Conservation (phyloP, 345 rosid species). For the Euphorbia tirucalli region DNA sequence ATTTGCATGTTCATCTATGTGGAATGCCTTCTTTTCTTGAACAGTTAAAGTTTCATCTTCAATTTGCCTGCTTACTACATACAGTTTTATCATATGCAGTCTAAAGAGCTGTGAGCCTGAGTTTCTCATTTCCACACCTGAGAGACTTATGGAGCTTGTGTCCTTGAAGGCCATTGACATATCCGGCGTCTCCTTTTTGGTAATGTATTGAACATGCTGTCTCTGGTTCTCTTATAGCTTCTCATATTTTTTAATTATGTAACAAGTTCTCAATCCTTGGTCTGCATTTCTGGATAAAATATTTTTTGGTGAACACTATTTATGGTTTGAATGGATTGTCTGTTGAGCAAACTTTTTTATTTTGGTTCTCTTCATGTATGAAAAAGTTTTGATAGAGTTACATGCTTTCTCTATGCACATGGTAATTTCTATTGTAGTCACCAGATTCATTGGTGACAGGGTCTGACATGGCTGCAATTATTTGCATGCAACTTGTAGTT, state of each 20-base stretch:
- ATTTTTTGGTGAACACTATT: background rate
- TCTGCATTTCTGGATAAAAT: background rate
- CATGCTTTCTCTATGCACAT: background rate
- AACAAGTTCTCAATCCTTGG: background rate
- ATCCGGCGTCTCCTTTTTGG: conserved; percentile 76
- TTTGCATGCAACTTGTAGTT: background rate
- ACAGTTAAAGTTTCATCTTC: background rate
- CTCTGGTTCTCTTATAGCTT: background rate
- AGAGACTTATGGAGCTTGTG: conserved; percentile 81
- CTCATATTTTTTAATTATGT: background rate
- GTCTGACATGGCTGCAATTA: too few species aligned
- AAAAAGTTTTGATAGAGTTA: background rate
- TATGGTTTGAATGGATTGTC: background rate
- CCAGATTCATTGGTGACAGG: background rate
- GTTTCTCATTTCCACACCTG: conserved; percentile 82
- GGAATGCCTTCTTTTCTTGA: background rate
- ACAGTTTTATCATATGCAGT: conserved; percentile 31
- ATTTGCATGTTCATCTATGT: background rate
- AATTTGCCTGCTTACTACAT: background rate
- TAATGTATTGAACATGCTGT: conserved; percentile 24
- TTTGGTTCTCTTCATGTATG: background rate
- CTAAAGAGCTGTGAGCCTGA: conserved; percentile 86
- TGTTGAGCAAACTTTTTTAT: background rate
- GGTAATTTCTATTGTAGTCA: background rate
- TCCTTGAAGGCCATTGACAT: conserved; percentile 63